phyloP scores from a whole-genome alignment of 1,284 basidiomycete species.

The Microbotryum scabiosae region DNA sequence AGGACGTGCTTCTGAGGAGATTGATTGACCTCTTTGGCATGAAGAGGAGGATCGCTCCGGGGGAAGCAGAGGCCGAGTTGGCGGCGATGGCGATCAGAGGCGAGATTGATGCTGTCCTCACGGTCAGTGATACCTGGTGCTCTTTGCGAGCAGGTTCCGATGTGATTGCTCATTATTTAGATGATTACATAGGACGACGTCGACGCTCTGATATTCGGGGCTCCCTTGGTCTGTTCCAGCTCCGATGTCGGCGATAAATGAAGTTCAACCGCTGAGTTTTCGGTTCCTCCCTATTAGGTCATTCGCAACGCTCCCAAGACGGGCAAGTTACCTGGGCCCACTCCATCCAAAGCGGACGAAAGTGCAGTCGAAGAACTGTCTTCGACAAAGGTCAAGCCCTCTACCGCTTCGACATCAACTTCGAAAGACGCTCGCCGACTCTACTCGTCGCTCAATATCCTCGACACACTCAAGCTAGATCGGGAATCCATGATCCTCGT shows the following conservation, averaged over 20 bases:
- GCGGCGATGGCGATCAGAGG: slow-evolving; percentile 74
- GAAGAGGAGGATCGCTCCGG: slow-evolving; percentile 55
- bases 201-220: slow-evolving; percentile 86
- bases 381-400: background rate
- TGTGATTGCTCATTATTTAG: background rate
- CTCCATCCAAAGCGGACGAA: too few species aligned
- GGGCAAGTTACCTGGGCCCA: too few species aligned
- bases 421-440: background rate
- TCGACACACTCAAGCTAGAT: slow-evolving; percentile 53
- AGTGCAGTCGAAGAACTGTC: background rate
- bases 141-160: fast-evolving
- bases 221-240: slow-evolving; percentile 49
- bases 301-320: slow-evolving; percentile 55
- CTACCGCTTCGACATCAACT: background rate
- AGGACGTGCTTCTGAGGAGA: background rate
- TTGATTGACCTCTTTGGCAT: slow-evolving; percentile 10
- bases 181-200: slow-evolving; percentile 58
- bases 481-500: slow-evolving; percentile 73
- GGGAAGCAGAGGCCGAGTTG: slow-evolving; percentile 93
- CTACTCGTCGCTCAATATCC: slow-evolving; percentile 44
- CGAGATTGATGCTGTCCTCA: slow-evolving; percentile 77
- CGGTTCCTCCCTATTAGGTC: slow-evolving; percentile 48
- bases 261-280: slow-evolving; percentile 10
- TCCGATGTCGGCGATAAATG: slow-evolving; percentile 35
- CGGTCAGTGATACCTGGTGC: slow-evolving; percentile 36